Base-by-base conservation (phyloP, 805 yeast genomes). In the Metschnikowia lachancei region DNA sequence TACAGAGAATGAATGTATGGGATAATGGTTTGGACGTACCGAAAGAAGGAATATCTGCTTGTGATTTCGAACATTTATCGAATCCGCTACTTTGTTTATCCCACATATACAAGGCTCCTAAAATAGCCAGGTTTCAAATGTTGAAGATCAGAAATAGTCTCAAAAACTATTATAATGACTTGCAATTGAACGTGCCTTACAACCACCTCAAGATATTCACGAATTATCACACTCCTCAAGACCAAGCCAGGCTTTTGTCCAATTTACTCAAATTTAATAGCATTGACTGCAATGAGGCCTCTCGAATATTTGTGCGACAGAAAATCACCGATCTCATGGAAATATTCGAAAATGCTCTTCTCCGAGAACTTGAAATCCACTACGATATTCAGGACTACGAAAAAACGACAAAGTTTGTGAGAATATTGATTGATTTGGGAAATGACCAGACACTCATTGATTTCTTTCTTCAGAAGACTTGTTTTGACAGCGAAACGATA, bases 281-380 rank as follows among this genome's bases (percentile, higher is more conserved):
- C 33, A 58, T 69, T 10, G 76, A 60, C 52, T 61, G 54, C 34
- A 53, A 58, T 39, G 67, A 58, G 56, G 67, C 50, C 36, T 58
- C 63, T 13, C 56, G 65, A 55, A 58, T 47, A 46, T 45, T 51
- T 39, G 67, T 56, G 49, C 68, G 59, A 54, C 72, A 60, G 56
- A 75, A 79, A 49, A 63, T 85, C 39, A 75, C 73, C 31, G 72
- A 85, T 3, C 69, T 83, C 11, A 62, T 81, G 32, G 92, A 85
- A 56, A 69, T 87, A 16, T 87, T 88, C 59, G 83, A 85, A 34
- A 84, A 77, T 59, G 87, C 94, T 0, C 73, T 85, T 7, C 61
- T 87, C 13, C 64, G 80, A 38, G 95, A 88, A 59, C 72, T 87
- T 48, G 91, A 85, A 42, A 63, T 73, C 26, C 82, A 76, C 50